Percentiles rank a stretch among this genome's conserved stretches.
These are phyloP conservation scores for Xerocomellus chrysenteron DNA, from an alignment of 768 basidiomycete genomes.

Conservation along the genomic window DNA sequence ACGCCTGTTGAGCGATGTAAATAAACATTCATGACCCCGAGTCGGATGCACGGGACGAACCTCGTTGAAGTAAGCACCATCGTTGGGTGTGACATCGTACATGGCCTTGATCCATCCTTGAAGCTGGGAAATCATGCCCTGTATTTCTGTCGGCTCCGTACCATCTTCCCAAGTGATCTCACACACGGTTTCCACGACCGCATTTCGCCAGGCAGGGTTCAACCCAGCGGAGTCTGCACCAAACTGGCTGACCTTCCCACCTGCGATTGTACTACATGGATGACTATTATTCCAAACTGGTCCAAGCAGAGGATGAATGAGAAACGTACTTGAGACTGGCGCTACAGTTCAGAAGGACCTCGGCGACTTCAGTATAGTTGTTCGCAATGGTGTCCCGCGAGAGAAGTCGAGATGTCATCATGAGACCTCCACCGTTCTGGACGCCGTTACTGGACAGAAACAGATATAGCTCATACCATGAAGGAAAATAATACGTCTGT, in stretches of 20 bases:
- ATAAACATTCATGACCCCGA: too few species aligned
- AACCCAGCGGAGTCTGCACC: conserved; percentile 41
- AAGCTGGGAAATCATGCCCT: conserved; percentile 9
- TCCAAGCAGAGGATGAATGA: background rate
- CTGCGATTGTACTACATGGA: conserved; percentile 37
- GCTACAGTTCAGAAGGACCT: conserved; percentile 5
- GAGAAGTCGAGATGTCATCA: conserved; percentile 9
- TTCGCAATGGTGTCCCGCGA: conserved; percentile 9
- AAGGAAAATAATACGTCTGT: too few species aligned
- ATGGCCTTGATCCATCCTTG: conserved; percentile 23
- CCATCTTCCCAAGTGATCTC: conserved; percentile 23
- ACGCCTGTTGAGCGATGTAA: conserved; percentile 33
- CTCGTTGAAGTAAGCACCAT: conserved; percentile 51
- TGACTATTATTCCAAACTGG: background rate
- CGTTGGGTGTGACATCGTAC: conserved; percentile 31
- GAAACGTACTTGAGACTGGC: conserved; percentile 5
- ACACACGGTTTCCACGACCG: conserved; percentile 33
- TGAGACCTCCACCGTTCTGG: too few species aligned
- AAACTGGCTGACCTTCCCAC: conserved; percentile 41
- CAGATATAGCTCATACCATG: too few species aligned
- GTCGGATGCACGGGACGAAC: conserved; percentile 21
- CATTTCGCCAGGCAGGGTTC: conserved; percentile 50
- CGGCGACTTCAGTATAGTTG: background rate
- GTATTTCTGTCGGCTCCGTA: conserved; percentile 11
- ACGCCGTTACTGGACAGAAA: too few species aligned